Evolutionary conservation across 345 rosid species (phyloP), one percentile per base, ranked within the genome.

Genomic region (Eucalyptus brandiana): DNA sequence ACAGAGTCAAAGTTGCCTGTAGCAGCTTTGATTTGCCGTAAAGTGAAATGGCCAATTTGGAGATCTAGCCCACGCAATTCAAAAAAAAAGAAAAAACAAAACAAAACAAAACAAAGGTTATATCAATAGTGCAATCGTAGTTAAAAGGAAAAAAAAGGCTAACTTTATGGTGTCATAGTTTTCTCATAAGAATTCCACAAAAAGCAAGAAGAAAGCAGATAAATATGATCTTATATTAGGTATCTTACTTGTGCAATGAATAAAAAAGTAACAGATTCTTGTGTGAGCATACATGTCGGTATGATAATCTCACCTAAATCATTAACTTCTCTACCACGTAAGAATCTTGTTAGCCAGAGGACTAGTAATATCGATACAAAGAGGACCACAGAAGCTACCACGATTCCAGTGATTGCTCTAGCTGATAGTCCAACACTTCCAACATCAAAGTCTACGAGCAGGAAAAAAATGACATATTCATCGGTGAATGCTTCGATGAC

Each of bases 1-100:
- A 93, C 91, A 80, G 93, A 90, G 89, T 95, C 94, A 87, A 97
- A 97, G 80, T 96, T 96, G 87, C 93, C 89, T 7, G 99, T 97
- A 21, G 99, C 99, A 45, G 93, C 89, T 89, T 95, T 96, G 67
- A 97, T 95, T 92, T 97, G 99, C 76, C 94, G 92, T 90, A 97
- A 88, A n/a, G 96, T 94, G 92, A 96, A 97, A 44, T 91, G 92
- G 42, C 99, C 96, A 44, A 97, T 97, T 89, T 95, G 97, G 50
- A 95, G 94, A 90, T 95, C 97, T n/a, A 96, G 92, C 24, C 93
- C 95, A 23, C 91, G 92, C 48, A 96, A 95, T 90, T 96, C 26
- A 15, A 54, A 3, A 14, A 58, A 60, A 4, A 9, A 45, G 3
- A 80, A 54, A 40, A 54, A 56, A 72, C 37, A 34, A 56, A 83